These are phyloP conservation scores for Populus davidiana DNA, from an alignment of 345 rosid species.

Conservation along the genomic window DNA sequence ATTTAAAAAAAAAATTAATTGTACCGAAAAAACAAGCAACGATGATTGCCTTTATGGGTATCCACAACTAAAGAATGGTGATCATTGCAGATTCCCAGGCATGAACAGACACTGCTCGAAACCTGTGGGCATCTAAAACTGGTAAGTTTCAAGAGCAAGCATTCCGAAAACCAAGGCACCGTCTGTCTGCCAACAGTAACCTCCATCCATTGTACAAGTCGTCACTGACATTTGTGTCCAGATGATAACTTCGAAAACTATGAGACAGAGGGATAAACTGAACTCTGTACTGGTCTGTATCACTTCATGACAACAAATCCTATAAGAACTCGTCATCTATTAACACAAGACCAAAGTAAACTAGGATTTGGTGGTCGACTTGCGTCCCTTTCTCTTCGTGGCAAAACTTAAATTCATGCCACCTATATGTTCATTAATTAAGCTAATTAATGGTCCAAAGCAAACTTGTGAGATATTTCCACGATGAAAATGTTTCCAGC, in stretches of 20 bases:
- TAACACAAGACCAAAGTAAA: neutral
- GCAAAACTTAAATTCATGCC: neutral
- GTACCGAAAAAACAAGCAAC: no score
- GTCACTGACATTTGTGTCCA: neutral
- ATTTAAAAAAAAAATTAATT: no score
- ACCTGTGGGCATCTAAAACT: slow-evolving; percentile 11
- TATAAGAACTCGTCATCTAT: no score
- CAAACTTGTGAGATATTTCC: neutral
- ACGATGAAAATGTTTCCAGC: neutral
- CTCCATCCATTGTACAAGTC: neutral
- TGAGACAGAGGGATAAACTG: neutral
- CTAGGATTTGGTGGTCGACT: neutral
- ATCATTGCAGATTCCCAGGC: neutral
- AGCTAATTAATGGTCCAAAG: neutral
- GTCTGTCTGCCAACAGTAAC: neutral
- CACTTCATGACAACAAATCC: neutral
- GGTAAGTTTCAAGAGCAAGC: neutral
- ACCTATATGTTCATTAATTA: neutral
- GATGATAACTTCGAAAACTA: neutral
- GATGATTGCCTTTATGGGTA: neutral
- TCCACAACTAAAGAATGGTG: neutral
- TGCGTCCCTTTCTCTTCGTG: neutral
- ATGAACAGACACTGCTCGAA: neutral
- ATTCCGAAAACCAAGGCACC: slow-evolving; percentile 6
- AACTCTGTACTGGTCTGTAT: neutral